Evolutionary conservation across 1,139 yeast species (phyloP).

Genomic region (Arxiozyma telluris): DNA sequence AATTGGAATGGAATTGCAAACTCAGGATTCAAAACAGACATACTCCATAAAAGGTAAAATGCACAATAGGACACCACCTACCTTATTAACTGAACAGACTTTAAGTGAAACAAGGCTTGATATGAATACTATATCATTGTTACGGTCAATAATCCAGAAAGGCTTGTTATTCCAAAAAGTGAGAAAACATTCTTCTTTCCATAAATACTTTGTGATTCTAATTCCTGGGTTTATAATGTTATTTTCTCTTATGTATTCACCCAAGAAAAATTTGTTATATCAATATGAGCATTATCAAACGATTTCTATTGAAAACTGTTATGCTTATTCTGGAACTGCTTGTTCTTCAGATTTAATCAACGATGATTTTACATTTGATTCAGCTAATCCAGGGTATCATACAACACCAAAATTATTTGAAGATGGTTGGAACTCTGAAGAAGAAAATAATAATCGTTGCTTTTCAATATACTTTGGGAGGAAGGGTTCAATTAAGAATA

Average conservation of each 20-base stretch:
- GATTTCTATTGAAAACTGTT: slow-evolving; percentile 58
- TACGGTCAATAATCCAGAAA: slow-evolving; percentile 47
- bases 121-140: slow-evolving; percentile 50
- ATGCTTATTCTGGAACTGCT: slow-evolving; percentile 62
- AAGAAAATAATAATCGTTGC: slow-evolving; percentile 62
- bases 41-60: slow-evolving; percentile 37
- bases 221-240: slow-evolving; percentile 61
- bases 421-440: slow-evolving; percentile 81
- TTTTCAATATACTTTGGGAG: slow-evolving; percentile 80
- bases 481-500: slow-evolving; percentile 54
- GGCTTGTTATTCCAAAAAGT: slow-evolving; percentile 64
- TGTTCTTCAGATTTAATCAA: slow-evolving; percentile 51
- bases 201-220: slow-evolving; percentile 50
- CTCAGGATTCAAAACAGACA: slow-evolving; percentile 35
- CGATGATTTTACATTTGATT: slow-evolving; percentile 39
- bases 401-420: slow-evolving; percentile 61
- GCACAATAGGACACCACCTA: slow-evolving; percentile 40
- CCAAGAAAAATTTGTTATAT: too few species aligned
- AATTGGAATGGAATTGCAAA: slow-evolving; percentile 36
- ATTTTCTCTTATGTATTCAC: slow-evolving; percentile 17
- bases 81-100: slow-evolving; percentile 47
- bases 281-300: slow-evolving; percentile 44
- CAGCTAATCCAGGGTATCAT: slow-evolving; percentile 45
- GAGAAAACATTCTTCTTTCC: slow-evolving; percentile 58
- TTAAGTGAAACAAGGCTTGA: slow-evolving; percentile 48